Evolutionary conservation across 192 early-diverging fungal genomes (phyloP).

Genomic region (Glomus cerebriforme): DNA sequence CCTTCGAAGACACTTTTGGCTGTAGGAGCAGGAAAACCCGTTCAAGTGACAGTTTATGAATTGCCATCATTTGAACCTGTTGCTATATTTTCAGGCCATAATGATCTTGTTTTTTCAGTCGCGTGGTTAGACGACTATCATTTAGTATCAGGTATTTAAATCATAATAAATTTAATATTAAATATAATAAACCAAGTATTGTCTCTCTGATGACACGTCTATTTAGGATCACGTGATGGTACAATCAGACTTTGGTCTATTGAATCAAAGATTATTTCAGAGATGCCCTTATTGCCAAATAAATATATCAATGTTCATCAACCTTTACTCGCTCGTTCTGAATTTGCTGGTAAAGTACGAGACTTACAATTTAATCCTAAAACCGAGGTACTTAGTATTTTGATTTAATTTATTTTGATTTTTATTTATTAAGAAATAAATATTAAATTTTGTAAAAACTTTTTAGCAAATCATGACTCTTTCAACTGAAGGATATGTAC

Average conservation of each 20-base stretch:
- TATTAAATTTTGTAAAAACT: not conserved
- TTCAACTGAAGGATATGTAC: slow-evolving; percentile 61
- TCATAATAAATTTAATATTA: not conserved
- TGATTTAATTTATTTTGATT: not conserved
- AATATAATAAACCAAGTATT: too few species aligned
- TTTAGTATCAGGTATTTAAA: slow-evolving; percentile 45
- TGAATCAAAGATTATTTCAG: slow-evolving; percentile 32
- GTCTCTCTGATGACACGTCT: too few species aligned
- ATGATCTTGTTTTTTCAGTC: slow-evolving; percentile 68
- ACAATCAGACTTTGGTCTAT: slow-evolving; percentile 58
- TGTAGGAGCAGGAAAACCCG: slow-evolving; percentile 58
- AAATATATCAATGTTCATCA: slow-evolving; percentile 37
- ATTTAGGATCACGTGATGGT: slow-evolving; percentile 59
- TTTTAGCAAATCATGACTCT: slow-evolving; percentile 54
- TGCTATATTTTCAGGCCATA: slow-evolving; percentile 59
- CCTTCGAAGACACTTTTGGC: slow-evolving; percentile 64
- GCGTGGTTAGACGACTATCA: slow-evolving; percentile 58
- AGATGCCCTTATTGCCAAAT: slow-evolving; percentile 24
- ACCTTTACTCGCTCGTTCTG: slow-evolving; percentile 34
- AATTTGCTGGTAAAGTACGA: slow-evolving; percentile 56
- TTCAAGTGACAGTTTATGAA: slow-evolving; percentile 60
- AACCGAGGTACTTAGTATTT: slow-evolving; percentile 28
- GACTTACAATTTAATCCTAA: slow-evolving; percentile 52
- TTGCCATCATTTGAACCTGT: slow-evolving; percentile 61
- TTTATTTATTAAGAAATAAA: not conserved